Conservation (phyloP, 805 yeast species). For the Zygosaccharomyces siamensis region DNA sequence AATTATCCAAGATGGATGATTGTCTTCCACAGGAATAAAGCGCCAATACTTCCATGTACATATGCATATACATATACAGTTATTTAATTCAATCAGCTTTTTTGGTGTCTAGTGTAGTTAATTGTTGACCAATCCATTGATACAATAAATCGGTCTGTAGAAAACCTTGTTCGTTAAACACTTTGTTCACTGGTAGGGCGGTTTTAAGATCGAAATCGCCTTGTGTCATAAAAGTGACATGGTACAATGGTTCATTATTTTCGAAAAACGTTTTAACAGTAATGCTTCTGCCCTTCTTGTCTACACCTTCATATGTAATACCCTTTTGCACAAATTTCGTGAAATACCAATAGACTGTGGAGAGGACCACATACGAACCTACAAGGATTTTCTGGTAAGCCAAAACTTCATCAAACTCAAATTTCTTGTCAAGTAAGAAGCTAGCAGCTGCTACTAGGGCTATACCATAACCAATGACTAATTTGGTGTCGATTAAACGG, state of each 20-base stretch:
- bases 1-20: constrained; percentile 63
- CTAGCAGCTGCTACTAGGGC: constrained; percentile 47
- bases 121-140: constrained; percentile 37
- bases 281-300: constrained; percentile 30
- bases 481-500: constrained; percentile 39
- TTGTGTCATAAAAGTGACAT: constrained; percentile 35
- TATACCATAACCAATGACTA: constrained; percentile 48
- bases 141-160: constrained; percentile 39
- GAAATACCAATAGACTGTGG: constrained; percentile 38
- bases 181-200: constrained; percentile 31
- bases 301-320: constrained; percentile 43
- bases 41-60: constrained; percentile 3
- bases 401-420: constrained; percentile 40
- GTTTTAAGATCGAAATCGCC: constrained; percentile 15
- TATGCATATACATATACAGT: constrained; percentile 8
- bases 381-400: constrained; percentile 40
- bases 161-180: constrained; percentile 41
- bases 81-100: constrained; percentile 39
- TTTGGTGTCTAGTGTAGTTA: constrained; percentile 35
- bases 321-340: constrained; percentile 38
- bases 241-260: constrained; percentile 42
- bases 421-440: constrained; percentile 48
- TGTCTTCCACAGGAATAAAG: constrained; percentile 28
- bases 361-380: constrained; percentile 38
- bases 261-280: constrained; percentile 33